Percentiles rank a stretch among this genome's conserved stretches.
Evolutionary conservation across 2,329 filamentous ascomycete species (phyloP).

Genomic region (Achaetomium macrosporum): DNA sequence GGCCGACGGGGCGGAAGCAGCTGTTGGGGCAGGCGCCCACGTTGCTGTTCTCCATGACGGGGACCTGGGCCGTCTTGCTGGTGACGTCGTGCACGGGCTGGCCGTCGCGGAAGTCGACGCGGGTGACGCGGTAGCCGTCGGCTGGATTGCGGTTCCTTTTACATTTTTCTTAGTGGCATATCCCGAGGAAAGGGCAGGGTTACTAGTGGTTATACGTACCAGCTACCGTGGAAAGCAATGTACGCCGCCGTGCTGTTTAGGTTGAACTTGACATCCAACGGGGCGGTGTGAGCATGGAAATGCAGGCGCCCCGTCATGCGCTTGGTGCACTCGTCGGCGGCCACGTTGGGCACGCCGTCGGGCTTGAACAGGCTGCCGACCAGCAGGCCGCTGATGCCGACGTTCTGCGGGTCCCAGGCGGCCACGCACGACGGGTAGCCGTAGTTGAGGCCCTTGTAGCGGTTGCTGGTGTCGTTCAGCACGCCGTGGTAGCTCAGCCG

Average conservation of each 20-base stretch:
- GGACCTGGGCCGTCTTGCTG: conserved; percentile 38
- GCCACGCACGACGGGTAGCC: conserved; percentile 51
- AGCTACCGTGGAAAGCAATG: conserved; percentile 58
- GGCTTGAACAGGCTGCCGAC: conserved; percentile 31
- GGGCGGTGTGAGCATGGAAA: conserved; percentile 54
- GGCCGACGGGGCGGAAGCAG: conserved; percentile 48
- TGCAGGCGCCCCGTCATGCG: conserved; percentile 40
- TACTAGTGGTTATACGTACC: conserved; percentile 27
- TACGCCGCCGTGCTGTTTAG: conserved; percentile 50
- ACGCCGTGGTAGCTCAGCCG: conserved; percentile 60
- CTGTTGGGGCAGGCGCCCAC: conserved; percentile 38
- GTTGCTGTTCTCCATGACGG: conserved; percentile 45
- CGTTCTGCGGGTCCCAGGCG: conserved; percentile 35
- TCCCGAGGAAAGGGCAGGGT: too few species aligned
- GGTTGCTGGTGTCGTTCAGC: conserved; percentile 41
- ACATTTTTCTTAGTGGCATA: too few species aligned
- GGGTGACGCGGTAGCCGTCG: conserved; percentile 33
- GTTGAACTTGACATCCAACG: conserved; percentile 58
- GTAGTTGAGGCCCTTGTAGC: conserved; percentile 45
- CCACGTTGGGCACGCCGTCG: conserved; percentile 24
- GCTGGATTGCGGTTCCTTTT: conserved; percentile 28
- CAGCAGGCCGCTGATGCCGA: conserved; percentile 29
- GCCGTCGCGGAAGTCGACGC: conserved; percentile 32
- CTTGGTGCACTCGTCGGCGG: conserved; percentile 26
- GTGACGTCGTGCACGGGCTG: conserved; percentile 27